These are phyloP conservation scores for Sesbania bispinosa DNA, from an alignment of 306 rosid species.

Conservation along the genomic window DNA sequence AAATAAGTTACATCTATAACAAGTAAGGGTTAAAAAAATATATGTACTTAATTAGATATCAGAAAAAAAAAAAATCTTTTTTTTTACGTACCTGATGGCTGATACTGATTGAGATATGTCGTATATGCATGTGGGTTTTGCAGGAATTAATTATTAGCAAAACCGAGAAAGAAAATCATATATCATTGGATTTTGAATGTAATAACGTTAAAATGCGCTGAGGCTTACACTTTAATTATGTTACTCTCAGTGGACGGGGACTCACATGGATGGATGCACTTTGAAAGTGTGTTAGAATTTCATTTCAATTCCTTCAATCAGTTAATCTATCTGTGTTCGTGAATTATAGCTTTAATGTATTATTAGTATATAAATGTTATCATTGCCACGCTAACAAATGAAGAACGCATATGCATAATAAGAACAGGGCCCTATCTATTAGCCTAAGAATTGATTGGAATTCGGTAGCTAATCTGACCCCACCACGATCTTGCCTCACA, in stretches of 20 bases:
- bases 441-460: not conserved
- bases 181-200: constrained; percentile 13
- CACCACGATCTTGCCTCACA: constrained; percentile 27
- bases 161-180: not conserved
- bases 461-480: constrained; percentile 28
- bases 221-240: constrained; percentile 7
- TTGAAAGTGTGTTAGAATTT: not conserved
- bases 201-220: not conserved
- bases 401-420: no score
- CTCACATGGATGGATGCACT: no score
- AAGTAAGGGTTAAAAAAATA: constrained; percentile 4
- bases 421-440: not conserved
- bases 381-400: no score
- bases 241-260: not conserved
- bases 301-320: not conserved
- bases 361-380: not conserved
- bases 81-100: no score
- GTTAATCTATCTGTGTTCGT: not conserved
- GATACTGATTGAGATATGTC: constrained; percentile 29
- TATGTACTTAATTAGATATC: not conserved
- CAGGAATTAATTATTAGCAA: constrained; percentile 20
- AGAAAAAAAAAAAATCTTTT: no score
- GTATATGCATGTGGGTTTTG: constrained; percentile 38
- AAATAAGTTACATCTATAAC: not conserved
- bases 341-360: not conserved